Percentiles rank a stretch among this genome's conserved stretches.
phyloP scores from a whole-genome alignment of 352 stramenopile genomes.

The Aphanomyces cochlioides region DNA sequence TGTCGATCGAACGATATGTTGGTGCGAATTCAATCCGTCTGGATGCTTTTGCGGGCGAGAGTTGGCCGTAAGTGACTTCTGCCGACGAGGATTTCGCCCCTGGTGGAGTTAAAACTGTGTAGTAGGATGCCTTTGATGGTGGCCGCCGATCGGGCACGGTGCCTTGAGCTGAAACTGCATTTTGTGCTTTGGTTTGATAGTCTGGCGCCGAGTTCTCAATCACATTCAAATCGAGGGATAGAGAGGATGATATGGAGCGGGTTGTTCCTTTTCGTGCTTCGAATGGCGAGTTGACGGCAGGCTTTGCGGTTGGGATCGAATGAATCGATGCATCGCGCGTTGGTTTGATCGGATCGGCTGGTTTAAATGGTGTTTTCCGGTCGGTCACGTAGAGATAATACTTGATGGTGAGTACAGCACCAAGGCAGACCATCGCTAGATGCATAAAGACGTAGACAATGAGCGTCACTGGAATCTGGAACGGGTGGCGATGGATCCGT shows the following conservation, averaged over 20 bases:
- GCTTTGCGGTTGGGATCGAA: no score
- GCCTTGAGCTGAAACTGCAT: no score
- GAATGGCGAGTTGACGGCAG: no score
- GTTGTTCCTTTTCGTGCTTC: no score
- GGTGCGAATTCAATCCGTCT: background rate
- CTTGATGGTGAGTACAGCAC: background rate
- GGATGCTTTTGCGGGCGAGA: background rate
- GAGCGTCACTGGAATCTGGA: background rate
- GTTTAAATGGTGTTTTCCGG: no score
- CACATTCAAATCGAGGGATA: no score
- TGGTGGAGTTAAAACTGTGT: background rate
- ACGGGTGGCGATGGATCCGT: background rate
- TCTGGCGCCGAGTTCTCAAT: no score
- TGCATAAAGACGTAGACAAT: background rate
- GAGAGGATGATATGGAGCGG: no score
- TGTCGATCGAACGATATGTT: background rate
- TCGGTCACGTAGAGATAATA: background rate
- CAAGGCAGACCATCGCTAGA: background rate
- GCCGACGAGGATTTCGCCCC: background rate
- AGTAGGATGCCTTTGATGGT: background rate
- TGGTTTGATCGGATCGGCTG: no score
- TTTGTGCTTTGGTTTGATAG: no score
- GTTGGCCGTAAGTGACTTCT: background rate
- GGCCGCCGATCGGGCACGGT: no score
- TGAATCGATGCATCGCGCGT: no score